Evolutionary conservation across 2,329 filamentous ascomycete genomes (phyloP), one percentile per base, ranked within the genome.

Genomic region (Paraconiothyrium brasiliense): DNA sequence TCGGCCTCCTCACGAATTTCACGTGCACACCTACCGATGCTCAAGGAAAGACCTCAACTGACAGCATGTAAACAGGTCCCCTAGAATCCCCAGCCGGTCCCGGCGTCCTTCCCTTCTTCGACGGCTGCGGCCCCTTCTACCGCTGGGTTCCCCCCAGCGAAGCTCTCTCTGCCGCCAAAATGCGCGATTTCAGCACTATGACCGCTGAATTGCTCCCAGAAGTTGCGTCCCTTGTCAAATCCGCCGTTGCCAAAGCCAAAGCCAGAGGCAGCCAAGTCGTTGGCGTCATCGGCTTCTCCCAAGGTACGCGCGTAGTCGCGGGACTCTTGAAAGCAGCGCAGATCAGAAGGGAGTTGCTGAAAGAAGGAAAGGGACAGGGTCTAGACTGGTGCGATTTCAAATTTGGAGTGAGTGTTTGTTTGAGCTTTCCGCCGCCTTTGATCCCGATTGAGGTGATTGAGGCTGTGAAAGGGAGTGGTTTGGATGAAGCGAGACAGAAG

Each of bases 101-200:
- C 4, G 76, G 76, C 1, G 59, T 78, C 54, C 74, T 78, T 46
- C 76, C 76, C 41, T 76, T 78, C 66, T 78, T 78, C 66, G 76
- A 77, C 54, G 76, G 72, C 66, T 76, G 73, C 68, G 76, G 74
- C 9, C 76, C 76, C 6, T 78, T 69, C 66, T 64, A 69, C 13
- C 73, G 73, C 62, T 78, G 76, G 76, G 48, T 76, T 0, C 71
- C 68, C 1, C 63, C 67, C 6, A 50, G 47, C 2, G 68, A 71
- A 47, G 66, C 66, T 34, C 55, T 70, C 47, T 65, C 60, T 13
- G 20, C 65, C 49, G 59, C 68, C 4, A 47, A 55, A 7, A 74
- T 73, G 66, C 66, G 61, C 5, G 6, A 6, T 6, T 71, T 20
- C 1, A 20, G 70, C 1, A 41, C 55, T 2, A 14, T 2, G 65